A percentile compares a stretch with the other conserved stretches of the same genome.
Evolutionary conservation across 2,329 filamentous ascomycete genomes (phyloP).

Genomic region (Hawksworthiomyces lignivorus): DNA sequence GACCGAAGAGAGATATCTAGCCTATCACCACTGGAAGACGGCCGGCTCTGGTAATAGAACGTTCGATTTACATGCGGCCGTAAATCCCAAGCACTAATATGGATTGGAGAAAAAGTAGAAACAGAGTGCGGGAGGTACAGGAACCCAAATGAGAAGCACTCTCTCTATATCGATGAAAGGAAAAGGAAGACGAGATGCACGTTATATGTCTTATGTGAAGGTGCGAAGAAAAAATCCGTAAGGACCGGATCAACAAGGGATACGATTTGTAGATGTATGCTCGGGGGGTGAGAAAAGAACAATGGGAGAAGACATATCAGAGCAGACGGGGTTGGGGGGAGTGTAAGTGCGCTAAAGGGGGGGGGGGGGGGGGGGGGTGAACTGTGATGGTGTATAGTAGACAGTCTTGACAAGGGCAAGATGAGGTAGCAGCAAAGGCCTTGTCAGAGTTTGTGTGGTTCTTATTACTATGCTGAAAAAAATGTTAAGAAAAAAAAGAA

Average conservation of each 20-base stretch:
- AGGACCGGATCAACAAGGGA: not conserved
- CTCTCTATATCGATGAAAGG: not conserved
- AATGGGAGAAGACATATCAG: not conserved
- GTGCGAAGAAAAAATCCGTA: slow-evolving; percentile 7
- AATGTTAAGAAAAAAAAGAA: not conserved
- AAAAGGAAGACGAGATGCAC: not conserved
- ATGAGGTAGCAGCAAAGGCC: not conserved
- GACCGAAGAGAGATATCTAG: slow-evolving; percentile 1
- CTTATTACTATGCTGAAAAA: too few species aligned
- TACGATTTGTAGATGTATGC: not conserved
- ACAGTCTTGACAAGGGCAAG: slow-evolving; percentile 3
- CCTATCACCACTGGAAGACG: slow-evolving; percentile 2
- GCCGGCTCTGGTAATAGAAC: not conserved
- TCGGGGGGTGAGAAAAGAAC: not conserved
- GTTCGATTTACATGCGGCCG: not conserved
- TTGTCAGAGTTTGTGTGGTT: too few species aligned
- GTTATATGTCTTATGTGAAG: slow-evolving; percentile 10
- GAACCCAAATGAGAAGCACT: not conserved
- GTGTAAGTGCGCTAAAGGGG: too few species aligned
- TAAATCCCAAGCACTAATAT: not conserved
- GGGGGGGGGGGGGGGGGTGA: slow-evolving; percentile 3
- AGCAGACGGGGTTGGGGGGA: too few species aligned
- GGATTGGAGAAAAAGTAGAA: slow-evolving; percentile 2
- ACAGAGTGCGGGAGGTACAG: not conserved
- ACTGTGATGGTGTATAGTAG: not conserved